These are phyloP conservation scores for Tremella yokohamensis DNA, from an alignment of 768 basidiomycete species.

Conservation along the genomic window DNA sequence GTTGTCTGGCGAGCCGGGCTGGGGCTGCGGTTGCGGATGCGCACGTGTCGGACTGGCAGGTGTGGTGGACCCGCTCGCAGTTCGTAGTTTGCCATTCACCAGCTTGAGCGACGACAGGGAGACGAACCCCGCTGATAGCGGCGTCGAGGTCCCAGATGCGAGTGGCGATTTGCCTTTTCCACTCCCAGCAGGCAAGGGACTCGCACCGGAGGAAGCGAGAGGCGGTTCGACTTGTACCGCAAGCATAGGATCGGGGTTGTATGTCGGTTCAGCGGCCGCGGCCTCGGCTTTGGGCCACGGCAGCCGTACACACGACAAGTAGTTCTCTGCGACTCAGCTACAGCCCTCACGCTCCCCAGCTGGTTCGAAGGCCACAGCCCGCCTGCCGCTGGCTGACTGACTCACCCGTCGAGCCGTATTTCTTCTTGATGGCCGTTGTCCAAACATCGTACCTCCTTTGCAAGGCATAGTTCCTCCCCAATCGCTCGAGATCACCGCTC, in stretches of 20 bases:
- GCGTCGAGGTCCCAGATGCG: constrained; percentile 27
- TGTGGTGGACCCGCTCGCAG: neutral
- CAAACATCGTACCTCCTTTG: constrained; percentile 43
- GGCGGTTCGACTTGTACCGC: too few relatives aligned
- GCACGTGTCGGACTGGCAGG: neutral
- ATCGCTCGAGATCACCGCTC: constrained; percentile 27
- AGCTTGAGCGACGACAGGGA: constrained; percentile 20
- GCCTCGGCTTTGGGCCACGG: constrained; percentile 28
- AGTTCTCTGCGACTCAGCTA: constrained; percentile 31
- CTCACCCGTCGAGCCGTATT: constrained; percentile 45
- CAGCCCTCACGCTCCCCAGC: too few relatives aligned
- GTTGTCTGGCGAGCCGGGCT: neutral
- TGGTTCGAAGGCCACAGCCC: too few relatives aligned
- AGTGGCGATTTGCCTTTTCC: neutral
- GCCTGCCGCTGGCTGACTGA: too few relatives aligned
- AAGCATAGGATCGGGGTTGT: neutral
- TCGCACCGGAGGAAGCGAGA: too few relatives aligned
- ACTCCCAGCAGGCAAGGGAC: neutral
- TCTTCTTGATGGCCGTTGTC: constrained; percentile 32
- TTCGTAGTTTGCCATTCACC: constrained; percentile 12
- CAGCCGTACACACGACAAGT: constrained; percentile 40
- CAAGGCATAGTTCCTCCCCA: constrained; percentile 40
- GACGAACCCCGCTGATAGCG: constrained; percentile 33
- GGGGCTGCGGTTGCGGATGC: too few relatives aligned
- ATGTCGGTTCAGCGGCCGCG: constrained; percentile 10